phyloP scores from a whole-genome alignment of 257 asterid genomes.

The Solanum raphanifolium region DNA sequence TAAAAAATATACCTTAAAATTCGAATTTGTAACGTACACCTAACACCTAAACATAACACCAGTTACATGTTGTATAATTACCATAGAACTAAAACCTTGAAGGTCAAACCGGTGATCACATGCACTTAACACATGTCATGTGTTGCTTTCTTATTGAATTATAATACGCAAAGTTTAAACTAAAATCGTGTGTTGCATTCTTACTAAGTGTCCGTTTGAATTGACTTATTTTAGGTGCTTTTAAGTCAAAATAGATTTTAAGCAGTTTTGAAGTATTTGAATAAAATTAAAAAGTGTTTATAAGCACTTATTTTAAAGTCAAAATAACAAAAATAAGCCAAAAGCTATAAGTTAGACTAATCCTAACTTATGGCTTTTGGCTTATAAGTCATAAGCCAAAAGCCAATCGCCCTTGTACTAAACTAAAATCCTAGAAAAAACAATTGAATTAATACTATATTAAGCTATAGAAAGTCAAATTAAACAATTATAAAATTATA shows the following conservation, averaged over 20 bases:
- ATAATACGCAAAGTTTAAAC: background rate
- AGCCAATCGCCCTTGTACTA: background rate
- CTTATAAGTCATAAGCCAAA: no score
- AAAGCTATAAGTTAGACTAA: no score
- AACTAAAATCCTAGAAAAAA: background rate
- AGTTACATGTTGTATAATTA: background rate
- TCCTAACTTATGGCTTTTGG: no score
- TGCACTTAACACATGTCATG: background rate
- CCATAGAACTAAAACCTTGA: background rate
- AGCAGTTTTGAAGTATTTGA: no score
- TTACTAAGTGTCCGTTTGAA: no score
- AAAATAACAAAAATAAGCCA: no score
- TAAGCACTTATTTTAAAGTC: no score
- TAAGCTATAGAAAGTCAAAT: background rate
- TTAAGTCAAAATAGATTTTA: no score
- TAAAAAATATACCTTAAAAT: background rate
- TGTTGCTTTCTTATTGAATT: background rate
- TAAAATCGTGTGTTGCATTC: background rate
- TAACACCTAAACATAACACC: background rate
- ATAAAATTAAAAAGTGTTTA: no score
- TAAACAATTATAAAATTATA: background rate
- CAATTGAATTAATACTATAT: background rate
- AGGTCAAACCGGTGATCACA: background rate
- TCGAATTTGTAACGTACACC: background rate
- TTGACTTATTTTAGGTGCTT: no score